These are phyloP conservation scores for Fragilaria crotonensis DNA, from an alignment of 108 stramenopile genomes.

Conservation along the genomic window DNA sequence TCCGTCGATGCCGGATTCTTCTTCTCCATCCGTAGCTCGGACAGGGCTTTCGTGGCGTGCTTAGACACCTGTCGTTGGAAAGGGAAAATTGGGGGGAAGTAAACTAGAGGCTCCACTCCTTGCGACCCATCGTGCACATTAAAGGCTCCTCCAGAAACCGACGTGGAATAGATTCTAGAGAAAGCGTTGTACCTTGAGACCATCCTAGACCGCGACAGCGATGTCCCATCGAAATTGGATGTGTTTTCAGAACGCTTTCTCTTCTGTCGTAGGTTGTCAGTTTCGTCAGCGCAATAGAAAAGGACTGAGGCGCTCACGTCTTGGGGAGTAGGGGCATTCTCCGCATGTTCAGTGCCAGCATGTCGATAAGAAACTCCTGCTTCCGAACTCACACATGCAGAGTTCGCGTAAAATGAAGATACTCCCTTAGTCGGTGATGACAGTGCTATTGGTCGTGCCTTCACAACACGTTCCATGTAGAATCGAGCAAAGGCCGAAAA, in stretches of 20 bases:
- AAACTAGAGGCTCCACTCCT: slow-evolving; percentile 53
- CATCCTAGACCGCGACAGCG: neutral
- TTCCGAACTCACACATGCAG: neutral
- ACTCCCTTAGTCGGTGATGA: neutral
- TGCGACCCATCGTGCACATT: slow-evolving; percentile 39
- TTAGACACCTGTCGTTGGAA: slow-evolving; percentile 7
- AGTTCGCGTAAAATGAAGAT: neutral
- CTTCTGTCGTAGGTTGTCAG: neutral
- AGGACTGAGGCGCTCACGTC: neutral
- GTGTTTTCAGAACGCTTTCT: neutral
- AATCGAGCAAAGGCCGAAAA: neutral
- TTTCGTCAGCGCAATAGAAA: neutral
- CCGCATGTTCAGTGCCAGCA: too few species aligned
- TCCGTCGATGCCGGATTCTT: neutral
- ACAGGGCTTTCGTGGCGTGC: neutral
- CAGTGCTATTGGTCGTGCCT: too few species aligned
- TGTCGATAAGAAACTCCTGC: too few species aligned
- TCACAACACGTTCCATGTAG: neutral
- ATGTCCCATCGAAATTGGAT: neutral
- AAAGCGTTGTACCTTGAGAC: slow-evolving; percentile 9
- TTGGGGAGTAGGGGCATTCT: neutral
- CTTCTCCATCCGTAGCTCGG: neutral
- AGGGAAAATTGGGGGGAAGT: slow-evolving; percentile 59
- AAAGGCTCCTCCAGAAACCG: neutral
- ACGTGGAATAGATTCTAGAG: slow-evolving; percentile 12